Evolutionary conservation across 768 basidiomycete species (phyloP), one percentile per base, ranked within the genome.

Genomic region (Boletus sp.): DNA sequence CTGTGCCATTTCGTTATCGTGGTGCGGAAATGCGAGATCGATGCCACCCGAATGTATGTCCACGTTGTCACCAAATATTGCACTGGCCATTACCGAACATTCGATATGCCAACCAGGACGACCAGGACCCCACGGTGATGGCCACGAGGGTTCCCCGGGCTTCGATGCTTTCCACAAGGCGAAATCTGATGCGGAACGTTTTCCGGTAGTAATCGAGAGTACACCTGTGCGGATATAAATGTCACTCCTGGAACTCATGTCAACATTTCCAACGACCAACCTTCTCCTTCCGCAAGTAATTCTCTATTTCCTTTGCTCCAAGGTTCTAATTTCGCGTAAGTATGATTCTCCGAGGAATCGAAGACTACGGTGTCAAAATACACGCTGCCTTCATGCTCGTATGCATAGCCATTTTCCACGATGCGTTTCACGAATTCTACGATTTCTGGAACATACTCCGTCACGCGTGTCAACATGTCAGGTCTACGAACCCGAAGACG

Each of bases 1-100:
- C 72, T 99, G 97, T 0, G 97, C 97, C 64, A 99, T 81, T 74
- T 99, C 97, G 69, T 99, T 99, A 70, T 98, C 96, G 68, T 99
- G 97, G 74, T 99, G 97, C 6, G 97, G 97, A 74, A 99, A 99
- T n/a, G 93, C 90, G 46, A 99, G 78, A 74, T 99, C 97, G 38
- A 92, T 86, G 5, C 97, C 97, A 47, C 97, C 97, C 8, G 94
- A 97, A 70, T 99, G 97, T 57, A 99, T 94, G 71, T 98, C 97
- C 85, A 99, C 90, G 54, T 85, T 87, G 27, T 61, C 49, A 19
- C 65, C 56, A 40, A 53, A 60, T 39, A 98, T 77, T 32, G 88
- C 93, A 59, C 84, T 89, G 17, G 95, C 95, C 96, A 99, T 99
- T 33, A 97, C 96, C 4, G 92, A 95, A 73, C 96, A 99, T 70